These are phyloP conservation scores for Elsinoe ampelina DNA, from an alignment of 2,329 filamentous ascomycete species.

Conservation along the genomic window DNA sequence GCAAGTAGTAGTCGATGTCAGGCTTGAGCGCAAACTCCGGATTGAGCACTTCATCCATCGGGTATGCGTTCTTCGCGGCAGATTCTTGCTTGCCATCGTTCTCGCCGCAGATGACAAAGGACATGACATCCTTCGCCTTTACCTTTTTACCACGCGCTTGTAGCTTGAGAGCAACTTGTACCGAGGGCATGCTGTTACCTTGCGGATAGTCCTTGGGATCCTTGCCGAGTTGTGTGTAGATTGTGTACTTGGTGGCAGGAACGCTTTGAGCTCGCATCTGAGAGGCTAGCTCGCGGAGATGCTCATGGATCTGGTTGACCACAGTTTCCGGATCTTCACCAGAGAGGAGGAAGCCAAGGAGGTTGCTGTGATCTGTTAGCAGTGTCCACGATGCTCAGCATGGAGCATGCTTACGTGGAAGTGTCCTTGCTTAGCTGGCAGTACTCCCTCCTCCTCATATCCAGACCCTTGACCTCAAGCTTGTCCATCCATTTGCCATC, in stretches of 20 bases:
- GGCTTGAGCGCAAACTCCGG: constrained; percentile 64
- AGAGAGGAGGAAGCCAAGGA: constrained; percentile 90
- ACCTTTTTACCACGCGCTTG: constrained; percentile 78
- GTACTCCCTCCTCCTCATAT: constrained; percentile 97
- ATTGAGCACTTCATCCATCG: constrained; percentile 76
- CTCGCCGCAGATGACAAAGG: constrained; percentile 78
- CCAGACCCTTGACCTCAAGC: constrained; percentile 94
- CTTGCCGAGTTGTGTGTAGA: constrained; percentile 96
- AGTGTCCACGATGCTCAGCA: neutral
- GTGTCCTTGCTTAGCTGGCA: constrained; percentile 93
- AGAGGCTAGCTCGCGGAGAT: constrained; percentile 70
- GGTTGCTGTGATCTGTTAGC: constrained; percentile 41
- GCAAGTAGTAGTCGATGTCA: constrained; percentile 95
- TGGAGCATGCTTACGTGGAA: constrained; percentile 46
- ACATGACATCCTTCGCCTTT: constrained; percentile 90
- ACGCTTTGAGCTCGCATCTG: constrained; percentile 78
- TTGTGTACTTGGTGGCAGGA: constrained; percentile 82
- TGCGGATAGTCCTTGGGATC: constrained; percentile 89
- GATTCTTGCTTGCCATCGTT: constrained; percentile 54
- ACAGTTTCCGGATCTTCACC: constrained; percentile 86
- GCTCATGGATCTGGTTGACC: constrained; percentile 84
- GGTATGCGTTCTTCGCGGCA: constrained; percentile 80
- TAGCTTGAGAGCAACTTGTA: constrained; percentile 86
- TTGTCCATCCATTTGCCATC: constrained; percentile 88
- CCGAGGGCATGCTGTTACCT: constrained; percentile 88